These are phyloP conservation scores for Aphelidium insulamus DNA, from an alignment of 371 early-diverging fungal genomes.

Conservation along the genomic window DNA sequence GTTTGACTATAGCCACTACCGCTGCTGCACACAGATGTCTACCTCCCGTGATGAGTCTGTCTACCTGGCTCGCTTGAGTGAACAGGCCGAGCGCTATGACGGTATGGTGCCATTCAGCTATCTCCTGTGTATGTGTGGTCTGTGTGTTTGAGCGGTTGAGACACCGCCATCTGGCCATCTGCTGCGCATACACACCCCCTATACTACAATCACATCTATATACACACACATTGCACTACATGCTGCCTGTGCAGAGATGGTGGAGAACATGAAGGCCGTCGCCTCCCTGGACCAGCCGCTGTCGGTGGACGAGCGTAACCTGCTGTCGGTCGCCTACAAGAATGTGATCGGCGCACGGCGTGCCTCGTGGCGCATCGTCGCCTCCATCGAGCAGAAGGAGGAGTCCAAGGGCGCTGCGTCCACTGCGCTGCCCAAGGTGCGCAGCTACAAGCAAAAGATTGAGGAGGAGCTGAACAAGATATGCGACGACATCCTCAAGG, in stretches of 20 bases:
- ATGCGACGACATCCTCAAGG: slow-evolving; percentile 84
- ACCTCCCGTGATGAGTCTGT: too few species aligned
- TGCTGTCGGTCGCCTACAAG: slow-evolving; percentile 98
- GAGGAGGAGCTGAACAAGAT: slow-evolving; percentile 85
- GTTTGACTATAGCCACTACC: too few species aligned
- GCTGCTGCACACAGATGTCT: too few species aligned
- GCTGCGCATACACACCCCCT: neutral
- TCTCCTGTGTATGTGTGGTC: slow-evolving; percentile 1
- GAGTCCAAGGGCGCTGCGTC: slow-evolving; percentile 68
- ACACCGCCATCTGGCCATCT: too few species aligned
- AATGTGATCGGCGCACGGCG: slow-evolving; percentile 98
- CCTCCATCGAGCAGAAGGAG: slow-evolving; percentile 95
- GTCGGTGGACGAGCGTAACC: slow-evolving; percentile 92
- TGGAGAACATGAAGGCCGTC: slow-evolving; percentile 75
- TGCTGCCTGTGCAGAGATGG: slow-evolving; percentile 57
- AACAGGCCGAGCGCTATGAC: slow-evolving; percentile 97
- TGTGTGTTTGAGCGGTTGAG: too few species aligned
- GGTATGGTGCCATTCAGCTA: slow-evolving; percentile 21
- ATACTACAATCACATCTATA: neutral
- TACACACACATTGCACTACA: slow-evolving; percentile 4
- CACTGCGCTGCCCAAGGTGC: slow-evolving; percentile 74
- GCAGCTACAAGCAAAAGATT: slow-evolving; percentile 73
- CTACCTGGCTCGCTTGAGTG: slow-evolving; percentile 88
- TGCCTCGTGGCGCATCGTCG: slow-evolving; percentile 98
- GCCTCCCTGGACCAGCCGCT: slow-evolving; percentile 46